phyloP scores from a whole-genome alignment of 2,329 filamentous ascomycete genomes.

The Cytospora chrysosperma region DNA sequence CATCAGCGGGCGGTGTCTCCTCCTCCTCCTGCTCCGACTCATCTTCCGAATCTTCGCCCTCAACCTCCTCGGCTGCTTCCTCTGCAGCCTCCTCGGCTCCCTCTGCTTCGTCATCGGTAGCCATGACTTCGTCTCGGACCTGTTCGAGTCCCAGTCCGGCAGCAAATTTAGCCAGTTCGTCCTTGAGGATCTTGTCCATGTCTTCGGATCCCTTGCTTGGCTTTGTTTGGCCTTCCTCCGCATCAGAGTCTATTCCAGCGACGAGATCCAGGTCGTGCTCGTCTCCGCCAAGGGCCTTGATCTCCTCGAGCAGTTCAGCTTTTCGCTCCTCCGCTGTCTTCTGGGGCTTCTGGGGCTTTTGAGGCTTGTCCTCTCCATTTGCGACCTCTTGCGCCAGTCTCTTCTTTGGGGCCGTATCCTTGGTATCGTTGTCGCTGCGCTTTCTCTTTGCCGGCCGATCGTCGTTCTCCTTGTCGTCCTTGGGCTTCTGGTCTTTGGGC shows the following conservation, averaged over 20 bases:
- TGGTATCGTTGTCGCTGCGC: slow-evolving; percentile 34
- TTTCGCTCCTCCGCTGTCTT: slow-evolving; percentile 27
- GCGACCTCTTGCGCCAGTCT: slow-evolving; percentile 31
- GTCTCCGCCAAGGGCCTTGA: slow-evolving; percentile 63
- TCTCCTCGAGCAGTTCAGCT: slow-evolving; percentile 56
- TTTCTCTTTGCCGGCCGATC: slow-evolving; percentile 35
- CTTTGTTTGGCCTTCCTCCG: slow-evolving; percentile 41
- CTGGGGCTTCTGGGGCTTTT: slow-evolving; percentile 24
- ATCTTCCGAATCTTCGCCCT: slow-evolving; percentile 29
- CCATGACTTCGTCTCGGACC: slow-evolving; percentile 40
- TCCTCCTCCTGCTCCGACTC: slow-evolving; percentile 33
- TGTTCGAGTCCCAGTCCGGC: slow-evolving; percentile 49
- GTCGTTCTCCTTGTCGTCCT: slow-evolving; percentile 1
- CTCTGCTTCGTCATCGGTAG: slow-evolving; percentile 39
- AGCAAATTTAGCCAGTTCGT: slow-evolving; percentile 53
- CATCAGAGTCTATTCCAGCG: slow-evolving; percentile 52
- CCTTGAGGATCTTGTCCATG: slow-evolving; percentile 38
- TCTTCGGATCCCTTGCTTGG: slow-evolving; percentile 22
- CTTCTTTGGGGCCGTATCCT: slow-evolving; percentile 33
- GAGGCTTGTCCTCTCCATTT: slow-evolving; percentile 29
- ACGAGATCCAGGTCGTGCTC: slow-evolving; percentile 64
- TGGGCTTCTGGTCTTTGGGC: slow-evolving; percentile 27
- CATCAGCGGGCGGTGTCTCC: slow-evolving; percentile 28
- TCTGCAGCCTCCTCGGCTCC: slow-evolving; percentile 32
- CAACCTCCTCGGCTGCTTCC: slow-evolving; percentile 34